These are phyloP conservation scores for Trametes versicolor DNA, from an alignment of 1,284 basidiomycete species.

Conservation along the genomic window DNA sequence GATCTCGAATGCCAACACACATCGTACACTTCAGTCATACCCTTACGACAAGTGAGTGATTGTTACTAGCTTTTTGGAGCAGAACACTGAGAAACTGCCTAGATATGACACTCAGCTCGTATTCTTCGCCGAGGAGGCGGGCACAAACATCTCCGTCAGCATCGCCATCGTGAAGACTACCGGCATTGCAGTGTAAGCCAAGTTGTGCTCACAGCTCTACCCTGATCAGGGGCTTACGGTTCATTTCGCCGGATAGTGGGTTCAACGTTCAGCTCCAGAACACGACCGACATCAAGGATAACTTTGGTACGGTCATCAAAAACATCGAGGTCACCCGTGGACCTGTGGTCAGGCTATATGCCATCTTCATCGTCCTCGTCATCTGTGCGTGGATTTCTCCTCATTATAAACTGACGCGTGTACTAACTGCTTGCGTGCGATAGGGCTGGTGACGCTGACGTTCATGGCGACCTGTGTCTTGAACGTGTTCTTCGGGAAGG, in stretches of 20 bases:
- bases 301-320: conserved; percentile 33
- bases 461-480: conserved; percentile 36
- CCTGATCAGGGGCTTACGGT: too few relatives aligned
- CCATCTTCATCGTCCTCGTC: conserved; percentile 34
- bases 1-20: conserved; percentile 31
- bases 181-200: conserved; percentile 33
- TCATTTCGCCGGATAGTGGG: conserved; percentile 20
- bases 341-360: conserved; percentile 36
- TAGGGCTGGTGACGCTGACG: conserved; percentile 37
- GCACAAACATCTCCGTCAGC: conserved; percentile 25
- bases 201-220: too few relatives aligned
- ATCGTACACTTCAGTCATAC: conserved; percentile 35
- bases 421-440: too few relatives aligned
- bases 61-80: too few relatives aligned
- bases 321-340: conserved; percentile 36
- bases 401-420: too few relatives aligned
- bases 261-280: conserved; percentile 36
- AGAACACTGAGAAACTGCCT: background rate
- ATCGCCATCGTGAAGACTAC: conserved; percentile 20
- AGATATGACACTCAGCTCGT: conserved; percentile 9
- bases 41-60: conserved; percentile 38
- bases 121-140: conserved; percentile 22
- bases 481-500: conserved; percentile 36
- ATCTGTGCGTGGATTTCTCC: conserved; percentile 30
- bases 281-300: conserved; percentile 11